phyloP scores from a whole-genome alignment of 1,139 yeast genomes.

The Zygoascus hellenicus region DNA sequence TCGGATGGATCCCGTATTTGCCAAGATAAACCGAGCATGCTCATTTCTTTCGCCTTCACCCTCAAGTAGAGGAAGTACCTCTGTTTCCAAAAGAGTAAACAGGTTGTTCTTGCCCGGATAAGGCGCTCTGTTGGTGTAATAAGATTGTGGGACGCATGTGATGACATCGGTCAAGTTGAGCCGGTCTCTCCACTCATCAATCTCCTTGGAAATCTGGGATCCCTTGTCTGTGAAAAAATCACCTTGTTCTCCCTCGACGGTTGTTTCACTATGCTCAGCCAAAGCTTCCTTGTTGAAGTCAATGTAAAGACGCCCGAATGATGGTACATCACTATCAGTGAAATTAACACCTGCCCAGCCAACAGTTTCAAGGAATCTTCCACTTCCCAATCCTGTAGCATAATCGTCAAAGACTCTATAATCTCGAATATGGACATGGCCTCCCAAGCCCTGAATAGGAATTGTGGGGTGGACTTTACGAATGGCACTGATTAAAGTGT shows the following conservation, averaged over 20 bases:
- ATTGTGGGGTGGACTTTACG: constrained; percentile 55
- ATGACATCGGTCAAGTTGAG: constrained; percentile 51
- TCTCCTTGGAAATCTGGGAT: constrained; percentile 39
- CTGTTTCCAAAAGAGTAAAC: constrained; percentile 52
- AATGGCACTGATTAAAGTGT: constrained; percentile 41
- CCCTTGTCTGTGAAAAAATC: constrained; percentile 50
- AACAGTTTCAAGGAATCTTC: constrained; percentile 85
- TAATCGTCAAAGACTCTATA: constrained; percentile 60
- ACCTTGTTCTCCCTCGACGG: constrained; percentile 17
- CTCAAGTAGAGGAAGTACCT: constrained; percentile 54
- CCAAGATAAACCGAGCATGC: constrained; percentile 53
- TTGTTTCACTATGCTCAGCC: constrained; percentile 48
- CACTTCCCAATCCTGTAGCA: constrained; percentile 80
- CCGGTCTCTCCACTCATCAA: constrained; percentile 42
- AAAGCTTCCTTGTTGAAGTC: constrained; percentile 76
- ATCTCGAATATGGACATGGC: constrained; percentile 91
- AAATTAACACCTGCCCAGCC: constrained; percentile 71
- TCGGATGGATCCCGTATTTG: constrained; percentile 86
- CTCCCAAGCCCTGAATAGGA: constrained; percentile 84
- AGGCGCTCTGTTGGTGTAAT: constrained; percentile 66
- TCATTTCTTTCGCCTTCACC: constrained; percentile 23
- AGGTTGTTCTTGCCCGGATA: constrained; percentile 55
- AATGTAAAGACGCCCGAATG: constrained; percentile 58
- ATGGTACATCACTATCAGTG: constrained; percentile 21
- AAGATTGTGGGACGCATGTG: constrained; percentile 64